Conservation (phyloP, 2,329 filamentous ascomycete species). For the Cadophora malorum region DNA sequence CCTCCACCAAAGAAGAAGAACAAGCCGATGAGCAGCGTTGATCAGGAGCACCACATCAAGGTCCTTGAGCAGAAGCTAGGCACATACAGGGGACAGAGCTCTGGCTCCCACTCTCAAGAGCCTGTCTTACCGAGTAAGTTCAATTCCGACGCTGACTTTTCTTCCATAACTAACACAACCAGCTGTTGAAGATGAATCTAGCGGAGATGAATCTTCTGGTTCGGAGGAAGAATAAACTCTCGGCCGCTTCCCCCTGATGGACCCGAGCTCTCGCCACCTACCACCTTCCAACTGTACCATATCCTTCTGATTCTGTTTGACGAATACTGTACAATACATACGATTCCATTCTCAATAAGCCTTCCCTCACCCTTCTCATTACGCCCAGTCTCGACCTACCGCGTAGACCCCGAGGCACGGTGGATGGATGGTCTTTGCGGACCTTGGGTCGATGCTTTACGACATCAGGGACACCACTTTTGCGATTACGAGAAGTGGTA, state of each 20-base stretch:
- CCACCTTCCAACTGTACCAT: slow-evolving; percentile 34
- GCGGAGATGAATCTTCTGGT: slow-evolving; percentile 59
- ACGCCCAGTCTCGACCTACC: slow-evolving; percentile 1
- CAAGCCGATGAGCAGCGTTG: slow-evolving; percentile 76
- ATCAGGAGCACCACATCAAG: slow-evolving; percentile 72
- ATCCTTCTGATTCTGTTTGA: slow-evolving; percentile 26
- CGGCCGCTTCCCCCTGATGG: not conserved
- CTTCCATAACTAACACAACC: slow-evolving; percentile 28
- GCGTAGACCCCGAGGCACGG: slow-evolving; percentile 7
- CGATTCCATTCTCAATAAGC: slow-evolving; percentile 25
- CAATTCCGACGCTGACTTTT: not conserved
- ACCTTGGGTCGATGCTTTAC: slow-evolving; percentile 23
- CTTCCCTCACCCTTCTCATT: slow-evolving; percentile 15
- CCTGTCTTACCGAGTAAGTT: slow-evolving; percentile 46
- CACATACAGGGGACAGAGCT: slow-evolving; percentile 46
- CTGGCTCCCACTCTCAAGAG: slow-evolving; percentile 48
- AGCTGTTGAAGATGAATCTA: slow-evolving; percentile 51
- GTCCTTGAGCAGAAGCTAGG: slow-evolving; percentile 66
- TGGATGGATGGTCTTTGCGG: slow-evolving; percentile 20
- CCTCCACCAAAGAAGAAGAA: slow-evolving; percentile 61
- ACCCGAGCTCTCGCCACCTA: not conserved
- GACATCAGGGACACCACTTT: slow-evolving; percentile 24
- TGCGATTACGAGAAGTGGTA: slow-evolving; percentile 16
- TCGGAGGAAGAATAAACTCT: slow-evolving; percentile 54
- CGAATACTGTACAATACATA: slow-evolving; percentile 35